A percentile compares a stretch with the other conserved stretches of the same genome.
phyloP scores from a whole-genome alignment of 2,329 filamentous ascomycete species.

The Fusarium scirpi region DNA sequence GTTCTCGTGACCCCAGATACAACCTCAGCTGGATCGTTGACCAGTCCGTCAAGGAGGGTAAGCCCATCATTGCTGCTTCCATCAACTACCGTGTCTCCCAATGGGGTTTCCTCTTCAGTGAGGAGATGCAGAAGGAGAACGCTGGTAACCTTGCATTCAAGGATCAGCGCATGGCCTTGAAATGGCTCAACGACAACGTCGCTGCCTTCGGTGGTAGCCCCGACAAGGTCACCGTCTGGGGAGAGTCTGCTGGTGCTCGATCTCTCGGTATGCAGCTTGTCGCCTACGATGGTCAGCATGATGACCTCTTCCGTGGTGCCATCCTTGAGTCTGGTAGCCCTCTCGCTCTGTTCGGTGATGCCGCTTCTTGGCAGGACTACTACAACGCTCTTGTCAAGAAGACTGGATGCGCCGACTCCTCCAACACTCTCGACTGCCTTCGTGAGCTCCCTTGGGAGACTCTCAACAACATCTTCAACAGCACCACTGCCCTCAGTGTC shows the following conservation, averaged over 20 bases:
- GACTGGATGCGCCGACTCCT: slow-evolving; percentile 40
- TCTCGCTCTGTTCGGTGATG: slow-evolving; percentile 43
- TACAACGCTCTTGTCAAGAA: slow-evolving; percentile 49
- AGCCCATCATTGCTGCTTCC: slow-evolving; percentile 63
- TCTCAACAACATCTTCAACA: slow-evolving; percentile 49
- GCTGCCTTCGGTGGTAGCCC: slow-evolving; percentile 61
- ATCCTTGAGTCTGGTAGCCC: slow-evolving; percentile 63
- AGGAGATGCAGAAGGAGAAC: slow-evolving; percentile 57
- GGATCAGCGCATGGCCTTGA: slow-evolving; percentile 62
- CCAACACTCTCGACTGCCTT: slow-evolving; percentile 49
- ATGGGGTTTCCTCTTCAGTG: slow-evolving; percentile 65
- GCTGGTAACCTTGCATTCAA: slow-evolving; percentile 63
- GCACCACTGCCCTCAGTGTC: slow-evolving; percentile 34
- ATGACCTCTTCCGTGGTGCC: slow-evolving; percentile 65
- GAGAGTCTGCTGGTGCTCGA: slow-evolving; percentile 65
- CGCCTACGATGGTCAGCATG: slow-evolving; percentile 65
- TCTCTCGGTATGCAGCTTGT: slow-evolving; percentile 63
- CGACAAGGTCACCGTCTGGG: slow-evolving; percentile 63
- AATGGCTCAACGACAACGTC: slow-evolving; percentile 65
- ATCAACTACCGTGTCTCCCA: slow-evolving; percentile 64
- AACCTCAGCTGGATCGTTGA: slow-evolving; percentile 71
- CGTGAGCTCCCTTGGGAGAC: slow-evolving; percentile 48
- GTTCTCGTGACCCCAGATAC: slow-evolving; percentile 58
- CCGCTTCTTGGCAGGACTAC: slow-evolving; percentile 44
- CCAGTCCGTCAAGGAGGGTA: slow-evolving; percentile 59